These are phyloP conservation scores for Quercus phellos DNA, from an alignment of 331 rosid genomes.

Conservation along the genomic window DNA sequence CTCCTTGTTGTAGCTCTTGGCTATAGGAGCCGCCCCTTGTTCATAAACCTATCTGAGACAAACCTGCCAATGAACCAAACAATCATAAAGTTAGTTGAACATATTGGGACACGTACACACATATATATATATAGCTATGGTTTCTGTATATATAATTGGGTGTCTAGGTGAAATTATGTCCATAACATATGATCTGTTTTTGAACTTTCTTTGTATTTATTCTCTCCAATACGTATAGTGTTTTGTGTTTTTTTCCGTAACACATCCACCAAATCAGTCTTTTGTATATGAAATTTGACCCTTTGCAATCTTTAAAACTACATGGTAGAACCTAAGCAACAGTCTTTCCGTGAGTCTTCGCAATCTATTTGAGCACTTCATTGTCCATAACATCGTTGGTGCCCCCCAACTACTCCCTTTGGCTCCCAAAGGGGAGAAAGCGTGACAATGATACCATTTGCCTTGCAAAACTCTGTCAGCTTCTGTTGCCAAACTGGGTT, in stretches of 20 bases:
- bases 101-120: not conserved
- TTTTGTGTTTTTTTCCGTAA: not conserved
- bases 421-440: conserved; percentile 40
- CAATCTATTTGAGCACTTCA: conserved; percentile 26
- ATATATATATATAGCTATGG: not conserved
- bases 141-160: not conserved
- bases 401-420: conserved; percentile 34
- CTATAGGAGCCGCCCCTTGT: conserved; percentile 38
- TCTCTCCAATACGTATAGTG: too few species aligned
- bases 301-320: not conserved
- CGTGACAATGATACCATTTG: conserved; percentile 30
- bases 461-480: conserved; percentile 30
- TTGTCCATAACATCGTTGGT: conserved; percentile 24
- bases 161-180: not conserved
- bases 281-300: not conserved
- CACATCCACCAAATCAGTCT: not conserved
- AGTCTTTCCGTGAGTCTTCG: conserved; percentile 16
- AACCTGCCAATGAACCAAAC: conserved; percentile 21
- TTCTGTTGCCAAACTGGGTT: conserved; percentile 40
- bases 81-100: not conserved
- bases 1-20: conserved; percentile 62
- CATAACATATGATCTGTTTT: not conserved
- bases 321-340: conserved; percentile 26
- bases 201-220: too few species aligned
- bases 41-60: conserved; percentile 61